phyloP scores from a whole-genome alignment of 2,329 filamentous ascomycete genomes.

The Diaporthe sp. region DNA sequence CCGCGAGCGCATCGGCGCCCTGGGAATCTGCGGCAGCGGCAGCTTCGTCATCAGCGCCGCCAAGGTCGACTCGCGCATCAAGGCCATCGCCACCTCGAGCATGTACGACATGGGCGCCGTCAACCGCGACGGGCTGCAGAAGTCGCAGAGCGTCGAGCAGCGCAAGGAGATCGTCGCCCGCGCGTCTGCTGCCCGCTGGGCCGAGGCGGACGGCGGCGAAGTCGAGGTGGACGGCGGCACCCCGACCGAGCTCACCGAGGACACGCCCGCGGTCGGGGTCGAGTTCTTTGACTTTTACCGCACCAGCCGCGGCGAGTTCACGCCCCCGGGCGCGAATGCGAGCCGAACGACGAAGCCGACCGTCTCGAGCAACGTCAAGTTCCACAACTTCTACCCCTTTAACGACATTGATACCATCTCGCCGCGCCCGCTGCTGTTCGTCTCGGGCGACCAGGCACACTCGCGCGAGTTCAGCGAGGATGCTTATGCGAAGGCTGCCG shows the following conservation, averaged over 20 bases:
- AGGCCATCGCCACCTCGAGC: slow-evolving; percentile 8
- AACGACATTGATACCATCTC: slow-evolving; percentile 18
- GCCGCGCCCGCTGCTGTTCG: slow-evolving; percentile 4
- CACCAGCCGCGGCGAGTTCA: slow-evolving; percentile 13
- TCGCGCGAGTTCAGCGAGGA: slow-evolving; percentile 20
- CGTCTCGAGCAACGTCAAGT: neutral
- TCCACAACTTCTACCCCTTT: neutral
- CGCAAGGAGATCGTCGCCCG: neutral
- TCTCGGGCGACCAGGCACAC: slow-evolving; percentile 10
- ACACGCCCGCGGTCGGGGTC: neutral
- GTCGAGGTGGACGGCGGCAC: neutral
- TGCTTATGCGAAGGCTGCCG: slow-evolving; percentile 4
- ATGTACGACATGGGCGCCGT: slow-evolving; percentile 14
- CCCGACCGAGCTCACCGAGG: neutral
- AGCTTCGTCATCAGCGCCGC: slow-evolving; percentile 9
- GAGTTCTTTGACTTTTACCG: slow-evolving; percentile 24
- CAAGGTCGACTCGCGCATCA: slow-evolving; percentile 15
- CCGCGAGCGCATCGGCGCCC: slow-evolving; percentile 23
- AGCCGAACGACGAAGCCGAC: neutral
- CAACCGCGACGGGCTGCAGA: neutral
- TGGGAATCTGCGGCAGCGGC: slow-evolving; percentile 15
- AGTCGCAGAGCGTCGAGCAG: neutral
- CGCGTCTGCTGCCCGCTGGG: neutral
- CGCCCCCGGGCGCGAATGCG: neutral
- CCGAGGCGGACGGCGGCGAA: neutral